Base-by-base conservation (phyloP, 352 stramenopile genomes). In the Thalassiosira hispida region DNA sequence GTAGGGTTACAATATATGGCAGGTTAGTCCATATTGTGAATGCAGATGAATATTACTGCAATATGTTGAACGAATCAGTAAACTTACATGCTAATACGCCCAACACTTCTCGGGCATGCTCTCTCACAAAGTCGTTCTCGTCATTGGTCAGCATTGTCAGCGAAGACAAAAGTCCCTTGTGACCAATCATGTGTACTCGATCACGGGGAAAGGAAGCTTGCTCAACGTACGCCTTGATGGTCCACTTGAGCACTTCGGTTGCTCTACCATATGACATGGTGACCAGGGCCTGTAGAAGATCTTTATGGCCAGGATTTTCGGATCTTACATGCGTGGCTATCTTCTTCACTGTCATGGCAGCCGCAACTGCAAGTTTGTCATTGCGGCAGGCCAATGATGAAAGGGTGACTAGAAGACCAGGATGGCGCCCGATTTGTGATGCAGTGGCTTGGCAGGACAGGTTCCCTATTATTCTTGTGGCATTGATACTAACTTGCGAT, bases 151-250 rank as follows among this genome's bases (percentile, higher is more conserved):
- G 14, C 47, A 82, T 51, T 47, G 60, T 69, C 16, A 82, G 53
- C 6, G 66, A 25, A 14, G 57, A 35, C 29, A 82, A 27, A 12
- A 83, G 42, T 47, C 75, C 75, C 42, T 64, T 77, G 20, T 77
- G 66, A 53, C 60, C 66, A 55, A 83, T 83, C 75, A 83, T 83
- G 25, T 74, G 55, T 42, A 77, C 9, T 31, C 75, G 63, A 44
- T 74, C 52, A 25, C 33, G 60, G 12, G 60, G 67, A 27, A 70
- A 78, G 18, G 40, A 53, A 55, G 67, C 51, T 77, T 83, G 75
- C 47, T 77, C 67, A 18, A 7, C 12, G 47, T 46, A 77, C 9
- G 73, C 65, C 31, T 77, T 76, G 1, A 82, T 59, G 1, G 65
- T 61, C 52, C 38, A 82, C 33, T 77, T 77, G 11, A 82, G 47